These are phyloP conservation scores for Pilobolus umbonatus DNA, from an alignment of 192 early-diverging fungal genomes.

Conservation along the genomic window DNA sequence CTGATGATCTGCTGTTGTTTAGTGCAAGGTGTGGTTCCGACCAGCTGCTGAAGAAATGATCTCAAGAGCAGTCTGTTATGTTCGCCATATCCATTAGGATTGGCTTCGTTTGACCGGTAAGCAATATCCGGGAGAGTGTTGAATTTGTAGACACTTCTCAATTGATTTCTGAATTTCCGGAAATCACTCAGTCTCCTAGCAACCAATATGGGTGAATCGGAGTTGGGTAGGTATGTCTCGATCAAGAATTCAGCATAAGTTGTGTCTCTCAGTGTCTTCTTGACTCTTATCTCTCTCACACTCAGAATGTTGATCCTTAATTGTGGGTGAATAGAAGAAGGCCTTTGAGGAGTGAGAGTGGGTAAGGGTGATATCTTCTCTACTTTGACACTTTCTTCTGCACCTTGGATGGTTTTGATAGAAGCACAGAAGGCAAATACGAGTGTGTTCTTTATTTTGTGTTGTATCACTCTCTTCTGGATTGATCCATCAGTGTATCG, in stretches of 20 bases:
- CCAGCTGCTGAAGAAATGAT: slow-evolving; percentile 34
- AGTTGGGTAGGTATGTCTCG: slow-evolving; percentile 14
- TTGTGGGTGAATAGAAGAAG: background rate
- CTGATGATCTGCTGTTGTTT: background rate
- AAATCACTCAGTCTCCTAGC: slow-evolving; percentile 44
- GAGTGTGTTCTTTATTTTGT: slow-evolving; percentile 24
- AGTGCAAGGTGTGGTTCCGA: slow-evolving; percentile 18
- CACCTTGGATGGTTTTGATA: slow-evolving; percentile 25
- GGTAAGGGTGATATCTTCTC: background rate
- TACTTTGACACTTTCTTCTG: slow-evolving; percentile 23
- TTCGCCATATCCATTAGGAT: slow-evolving; percentile 29
- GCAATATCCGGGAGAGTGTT: slow-evolving; percentile 36
- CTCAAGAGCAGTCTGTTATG: slow-evolving; percentile 43
- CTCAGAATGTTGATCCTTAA: slow-evolving; percentile 40
- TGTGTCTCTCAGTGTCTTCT: slow-evolving; percentile 35
- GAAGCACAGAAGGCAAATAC: slow-evolving; percentile 29
- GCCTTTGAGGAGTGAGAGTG: background rate
- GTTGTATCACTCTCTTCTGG: slow-evolving; percentile 20
- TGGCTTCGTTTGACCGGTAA: slow-evolving; percentile 14
- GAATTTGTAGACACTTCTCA: slow-evolving; percentile 36
- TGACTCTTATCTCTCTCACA: slow-evolving; percentile 34
- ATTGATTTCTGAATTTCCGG: slow-evolving; percentile 25
- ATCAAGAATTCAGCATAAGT: slow-evolving; percentile 43
- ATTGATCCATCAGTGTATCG: slow-evolving; percentile 1
- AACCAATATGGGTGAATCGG: slow-evolving; percentile 16